phyloP scores from a whole-genome alignment of 2,329 filamentous ascomycete species.

The Ramichloridium luteum region DNA sequence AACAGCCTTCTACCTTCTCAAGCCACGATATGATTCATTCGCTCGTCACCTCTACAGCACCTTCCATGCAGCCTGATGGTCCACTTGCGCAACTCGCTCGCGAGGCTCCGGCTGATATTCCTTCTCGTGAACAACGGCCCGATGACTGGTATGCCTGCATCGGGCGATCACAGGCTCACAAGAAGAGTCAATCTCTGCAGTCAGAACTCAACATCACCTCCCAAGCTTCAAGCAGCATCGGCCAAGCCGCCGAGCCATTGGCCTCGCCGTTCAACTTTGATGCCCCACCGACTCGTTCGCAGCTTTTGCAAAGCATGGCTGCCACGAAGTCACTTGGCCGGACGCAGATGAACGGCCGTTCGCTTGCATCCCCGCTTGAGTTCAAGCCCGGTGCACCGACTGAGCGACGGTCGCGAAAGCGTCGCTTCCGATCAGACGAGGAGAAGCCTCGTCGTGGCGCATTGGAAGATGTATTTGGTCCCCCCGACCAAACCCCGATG shows the following conservation, averaged over 20 bases:
- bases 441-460: constrained; percentile 34
- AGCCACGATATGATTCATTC: constrained; percentile 40
- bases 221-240: constrained; percentile 12
- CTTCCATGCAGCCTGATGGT: constrained; percentile 39
- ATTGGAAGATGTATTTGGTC: constrained; percentile 35
- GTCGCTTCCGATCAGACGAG: constrained; percentile 44
- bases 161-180: constrained; percentile 35
- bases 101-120: constrained; percentile 18
- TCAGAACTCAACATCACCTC: constrained; percentile 30
- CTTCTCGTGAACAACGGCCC: constrained; percentile 16
- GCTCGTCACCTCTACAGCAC: constrained; percentile 38
- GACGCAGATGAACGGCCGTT: constrained; percentile 19
- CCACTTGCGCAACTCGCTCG: constrained; percentile 35
- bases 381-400: constrained; percentile 39
- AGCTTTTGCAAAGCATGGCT: constrained; percentile 24
- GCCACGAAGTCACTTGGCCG: constrained; percentile 23
- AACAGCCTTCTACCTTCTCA: constrained; percentile 28
- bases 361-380: constrained; percentile 42
- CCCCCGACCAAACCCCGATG: constrained; percentile 40
- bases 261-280: constrained; percentile 33
- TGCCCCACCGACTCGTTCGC: constrained; percentile 12
- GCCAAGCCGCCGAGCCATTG: constrained; percentile 16
- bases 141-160: constrained; percentile 32
- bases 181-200: constrained; percentile 40
- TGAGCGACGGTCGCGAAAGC: constrained; percentile 43